Evolutionary conservation across 169 alveolate genomes (phyloP).

Genomic region (Plasmodium relictum): DNA sequence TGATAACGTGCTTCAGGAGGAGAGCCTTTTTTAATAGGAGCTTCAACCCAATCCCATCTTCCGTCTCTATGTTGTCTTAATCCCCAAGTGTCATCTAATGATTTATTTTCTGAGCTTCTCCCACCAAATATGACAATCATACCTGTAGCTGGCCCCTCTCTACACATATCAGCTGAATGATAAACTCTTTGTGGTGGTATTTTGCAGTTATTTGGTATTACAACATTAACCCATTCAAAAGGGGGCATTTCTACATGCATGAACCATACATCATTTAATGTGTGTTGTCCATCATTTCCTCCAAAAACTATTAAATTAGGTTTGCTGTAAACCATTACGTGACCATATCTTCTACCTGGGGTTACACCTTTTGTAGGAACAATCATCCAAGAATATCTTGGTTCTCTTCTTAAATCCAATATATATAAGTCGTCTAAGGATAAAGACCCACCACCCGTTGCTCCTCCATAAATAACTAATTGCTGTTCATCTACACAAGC

Average conservation of each 20-base stretch:
- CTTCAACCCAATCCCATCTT: constrained; percentile 99
- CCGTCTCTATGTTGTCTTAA: constrained; percentile 99
- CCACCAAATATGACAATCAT: constrained; percentile 99
- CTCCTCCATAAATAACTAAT: constrained; percentile 98
- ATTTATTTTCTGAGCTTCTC: constrained; percentile 94
- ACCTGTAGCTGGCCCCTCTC: constrained; percentile 98
- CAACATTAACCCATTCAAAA: constrained; percentile 95
- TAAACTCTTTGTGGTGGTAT: constrained; percentile 96
- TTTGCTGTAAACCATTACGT: constrained; percentile 96
- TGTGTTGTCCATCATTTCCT: constrained; percentile 97
- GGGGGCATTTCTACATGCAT: constrained; percentile 98
- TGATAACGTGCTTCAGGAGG: constrained; percentile 95
- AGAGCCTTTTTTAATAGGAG: constrained; percentile 93
- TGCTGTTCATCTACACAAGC: constrained; percentile 97
- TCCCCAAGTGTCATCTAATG: constrained; percentile 99
- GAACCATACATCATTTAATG: constrained; percentile 97
- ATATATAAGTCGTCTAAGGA: constrained; percentile 97
- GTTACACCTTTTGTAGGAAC: constrained; percentile 98
- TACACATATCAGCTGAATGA: constrained; percentile 91
- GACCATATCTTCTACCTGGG: constrained; percentile 99
- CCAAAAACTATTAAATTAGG: constrained; percentile 98
- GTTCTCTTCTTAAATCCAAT: constrained; percentile 96
- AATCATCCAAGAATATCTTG: constrained; percentile 96
- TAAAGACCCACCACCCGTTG: constrained; percentile 99
- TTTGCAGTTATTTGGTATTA: constrained; percentile 86